phyloP scores from a whole-genome alignment of 1,284 basidiomycete species.

The Trichosporon faecale region DNA sequence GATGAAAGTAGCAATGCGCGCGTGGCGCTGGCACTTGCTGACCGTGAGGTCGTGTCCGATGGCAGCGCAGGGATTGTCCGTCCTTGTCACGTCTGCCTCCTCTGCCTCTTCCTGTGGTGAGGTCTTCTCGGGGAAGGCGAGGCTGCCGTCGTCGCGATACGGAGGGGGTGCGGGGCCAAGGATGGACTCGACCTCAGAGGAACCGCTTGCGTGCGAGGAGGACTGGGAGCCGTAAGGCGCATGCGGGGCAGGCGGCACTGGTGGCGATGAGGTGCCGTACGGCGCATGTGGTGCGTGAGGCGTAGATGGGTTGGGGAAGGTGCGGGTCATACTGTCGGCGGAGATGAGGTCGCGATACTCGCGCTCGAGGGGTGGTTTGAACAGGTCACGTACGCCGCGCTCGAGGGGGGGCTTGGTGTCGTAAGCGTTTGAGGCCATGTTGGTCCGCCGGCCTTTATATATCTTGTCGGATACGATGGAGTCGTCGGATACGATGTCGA shows the following conservation, averaged over 20 bases:
- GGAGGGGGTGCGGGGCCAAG: background rate
- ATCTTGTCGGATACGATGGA: background rate
- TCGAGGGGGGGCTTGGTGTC: background rate
- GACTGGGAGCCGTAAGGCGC: background rate
- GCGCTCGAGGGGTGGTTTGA: slow-evolving; percentile 4
- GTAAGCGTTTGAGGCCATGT: background rate
- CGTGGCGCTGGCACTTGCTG: background rate
- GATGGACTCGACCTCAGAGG: background rate
- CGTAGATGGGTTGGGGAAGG: background rate
- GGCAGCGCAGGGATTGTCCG: background rate
- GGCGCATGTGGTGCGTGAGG: background rate
- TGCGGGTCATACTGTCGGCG: background rate
- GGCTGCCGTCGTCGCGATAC: background rate
- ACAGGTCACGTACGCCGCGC: slow-evolving; percentile 4
- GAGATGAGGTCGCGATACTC: background rate
- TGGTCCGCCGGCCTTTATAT: background rate
- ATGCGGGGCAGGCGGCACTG: background rate
- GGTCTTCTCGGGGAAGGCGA: background rate
- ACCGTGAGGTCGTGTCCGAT: background rate
- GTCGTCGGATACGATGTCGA: background rate
- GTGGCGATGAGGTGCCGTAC: background rate
- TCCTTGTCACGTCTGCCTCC: background rate
- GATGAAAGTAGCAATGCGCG: background rate
- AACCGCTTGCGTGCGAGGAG: background rate
- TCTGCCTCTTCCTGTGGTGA: background rate